Evolutionary conservation across 2,329 filamentous ascomycete genomes (phyloP).

Genomic region (Apiospora malaysiana): DNA sequence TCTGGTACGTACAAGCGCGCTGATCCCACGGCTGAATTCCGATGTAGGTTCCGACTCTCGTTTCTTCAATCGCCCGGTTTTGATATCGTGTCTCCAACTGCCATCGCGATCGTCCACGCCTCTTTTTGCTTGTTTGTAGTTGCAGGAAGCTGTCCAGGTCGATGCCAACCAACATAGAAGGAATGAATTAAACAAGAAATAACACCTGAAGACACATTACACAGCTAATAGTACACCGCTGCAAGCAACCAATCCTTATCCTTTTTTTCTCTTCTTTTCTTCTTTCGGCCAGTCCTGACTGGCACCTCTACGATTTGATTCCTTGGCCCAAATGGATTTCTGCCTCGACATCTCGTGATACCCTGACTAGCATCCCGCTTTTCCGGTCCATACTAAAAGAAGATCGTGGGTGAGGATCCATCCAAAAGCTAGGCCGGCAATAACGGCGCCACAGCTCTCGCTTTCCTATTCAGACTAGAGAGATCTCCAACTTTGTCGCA

Average conservation of each 20-base stretch:
- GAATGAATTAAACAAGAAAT: not conserved
- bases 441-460: constrained; percentile 2
- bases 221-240: not conserved
- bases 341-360: not conserved
- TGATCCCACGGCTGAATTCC: not conserved
- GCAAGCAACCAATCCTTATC: not conserved
- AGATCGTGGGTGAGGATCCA: constrained; percentile 18
- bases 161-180: not conserved
- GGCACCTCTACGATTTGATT: not conserved
- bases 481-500: constrained; percentile 12
- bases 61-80: not conserved
- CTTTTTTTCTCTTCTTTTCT: not conserved
- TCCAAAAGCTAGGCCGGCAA: constrained; percentile 16
- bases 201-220: not conserved
- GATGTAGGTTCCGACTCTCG: constrained; percentile 11
- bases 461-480: constrained; percentile 1
- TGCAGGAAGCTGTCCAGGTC: not conserved
- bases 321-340: constrained; percentile 15
- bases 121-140: constrained; percentile 4
- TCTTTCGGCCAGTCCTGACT: not conserved
- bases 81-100: constrained; percentile 13
- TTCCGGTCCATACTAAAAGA: constrained; percentile 15
- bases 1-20: not conserved
- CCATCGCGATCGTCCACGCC: constrained; percentile 9
- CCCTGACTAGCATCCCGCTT: constrained; percentile 8